Evolutionary conservation across 208 protist species (phyloP).

Genomic region (Porcisia deanei): DNA sequence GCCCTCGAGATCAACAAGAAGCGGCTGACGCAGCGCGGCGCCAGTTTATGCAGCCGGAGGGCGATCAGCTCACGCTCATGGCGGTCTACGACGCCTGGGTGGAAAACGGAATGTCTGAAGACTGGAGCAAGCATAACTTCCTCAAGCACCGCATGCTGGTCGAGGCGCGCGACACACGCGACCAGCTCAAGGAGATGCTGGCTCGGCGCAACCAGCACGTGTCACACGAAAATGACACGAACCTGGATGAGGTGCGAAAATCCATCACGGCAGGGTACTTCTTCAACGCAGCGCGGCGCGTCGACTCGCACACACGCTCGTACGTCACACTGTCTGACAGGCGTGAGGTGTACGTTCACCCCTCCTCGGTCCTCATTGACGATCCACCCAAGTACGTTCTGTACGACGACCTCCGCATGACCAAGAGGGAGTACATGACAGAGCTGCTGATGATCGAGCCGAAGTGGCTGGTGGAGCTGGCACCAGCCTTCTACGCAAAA

Average conservation of each 20-base stretch:
- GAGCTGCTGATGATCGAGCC: conserved; percentile 93
- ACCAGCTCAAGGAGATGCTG: conserved; percentile 96
- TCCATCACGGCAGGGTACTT: conserved; percentile 98
- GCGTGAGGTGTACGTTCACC: conserved; percentile 90
- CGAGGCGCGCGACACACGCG: conserved; percentile 96
- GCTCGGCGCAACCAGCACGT: conserved; percentile 94
- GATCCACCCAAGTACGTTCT: conserved; percentile 95
- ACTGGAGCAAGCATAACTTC: conserved; percentile 98
- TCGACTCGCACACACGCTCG: conserved; percentile 71
- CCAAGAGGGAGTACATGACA: conserved; percentile 98
- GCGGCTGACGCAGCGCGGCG: conserved; percentile 96
- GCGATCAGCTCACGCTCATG: conserved; percentile 97
- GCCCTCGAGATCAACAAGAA: conserved; percentile 88
- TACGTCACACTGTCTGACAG: conserved; percentile 88
- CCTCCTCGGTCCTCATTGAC: conserved; percentile 82
- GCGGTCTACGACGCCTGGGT: conserved; percentile 95
- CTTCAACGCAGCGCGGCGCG: conserved; percentile 95
- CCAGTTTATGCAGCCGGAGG: conserved; percentile 96
- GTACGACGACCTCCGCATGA: conserved; percentile 97
- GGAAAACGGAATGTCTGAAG: conserved; percentile 88
- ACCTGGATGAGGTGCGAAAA: conserved; percentile 92
- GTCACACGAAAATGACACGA: conserved; percentile 91
- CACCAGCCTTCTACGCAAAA: conserved; percentile 92
- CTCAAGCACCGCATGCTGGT: conserved; percentile 96
- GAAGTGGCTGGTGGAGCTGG: conserved; percentile 94